A percentile compares a stretch with the other conserved stretches of the same genome.
Evolutionary conservation across 768 basidiomycete species (phyloP).

Genomic region (Artomyces pyxidatus): DNA sequence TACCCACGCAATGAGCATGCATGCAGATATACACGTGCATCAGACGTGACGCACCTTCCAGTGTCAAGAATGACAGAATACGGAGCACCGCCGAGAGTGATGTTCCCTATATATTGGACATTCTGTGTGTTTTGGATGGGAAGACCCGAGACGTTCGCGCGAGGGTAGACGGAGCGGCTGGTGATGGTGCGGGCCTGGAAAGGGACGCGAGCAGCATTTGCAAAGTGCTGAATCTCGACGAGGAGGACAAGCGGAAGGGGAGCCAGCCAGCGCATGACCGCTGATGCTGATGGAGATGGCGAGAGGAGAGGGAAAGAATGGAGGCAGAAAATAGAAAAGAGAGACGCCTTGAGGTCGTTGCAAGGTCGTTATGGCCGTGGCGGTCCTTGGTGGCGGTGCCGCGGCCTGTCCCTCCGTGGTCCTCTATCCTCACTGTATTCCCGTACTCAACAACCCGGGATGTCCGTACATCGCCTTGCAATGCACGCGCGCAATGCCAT

Average conservation of each 20-base stretch:
- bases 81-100: conserved; percentile 53
- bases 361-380: too few species aligned
- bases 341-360: neutral
- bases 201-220: conserved; percentile 7
- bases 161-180: neutral
- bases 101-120: conserved; percentile 63
- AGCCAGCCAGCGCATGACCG: conserved; percentile 6
- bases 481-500: too few species aligned
- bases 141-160: conserved; percentile 19
- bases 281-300: neutral
- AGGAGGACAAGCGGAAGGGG: conserved; percentile 1
- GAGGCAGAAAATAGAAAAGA: neutral
- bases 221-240: conserved; percentile 4
- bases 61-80: conserved; percentile 66
- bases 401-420: too few species aligned
- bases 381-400: neutral
- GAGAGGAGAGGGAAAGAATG: neutral
- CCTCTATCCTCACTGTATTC: too few species aligned
- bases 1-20: conserved; percentile 21
- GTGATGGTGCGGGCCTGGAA: neutral
- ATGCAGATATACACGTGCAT: neutral
- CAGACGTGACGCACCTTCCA: conserved; percentile 47
- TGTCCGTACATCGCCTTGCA: too few species aligned
- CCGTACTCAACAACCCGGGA: too few species aligned
- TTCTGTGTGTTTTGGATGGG: conserved; percentile 60